Base-by-base conservation (phyloP, 2,329 filamentous ascomycete genomes). In the Fusarium begoniae region DNA sequence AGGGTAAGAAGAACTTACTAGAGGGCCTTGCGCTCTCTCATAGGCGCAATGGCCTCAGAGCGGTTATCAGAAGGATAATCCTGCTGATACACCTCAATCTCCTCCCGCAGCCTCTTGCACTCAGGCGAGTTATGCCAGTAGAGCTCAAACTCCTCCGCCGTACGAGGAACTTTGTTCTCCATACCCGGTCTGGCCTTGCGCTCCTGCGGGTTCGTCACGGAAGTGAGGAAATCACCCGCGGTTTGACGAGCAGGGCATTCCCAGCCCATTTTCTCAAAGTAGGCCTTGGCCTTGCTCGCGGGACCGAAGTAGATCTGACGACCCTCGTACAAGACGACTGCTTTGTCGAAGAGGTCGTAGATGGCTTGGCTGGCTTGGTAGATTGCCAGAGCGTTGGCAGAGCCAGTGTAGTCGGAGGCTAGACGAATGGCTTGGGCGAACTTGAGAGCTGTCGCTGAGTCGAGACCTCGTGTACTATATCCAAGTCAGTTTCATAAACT, bases 241-340 rank as follows among this genome's bases (percentile, higher is more conserved):
- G 91, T 93, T 78, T 93, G 91, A 6, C 92, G 87, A 6, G 86
- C 81, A 0, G 91, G 91, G 74, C 92, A 94, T 40, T 87, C 80
- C 86, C 90, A 95, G 45, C 93, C 93, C 81, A 92, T 89, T 18
- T 87, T 83, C 75, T 90, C 88, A 69, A 95, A 95, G 81, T 90
- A 95, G 1, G 80, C 79, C 75, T 87, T 90, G 1, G 93, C 93
- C 6, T 84, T 80, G 11, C 77, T 79, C 0, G 90, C 88, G 0
- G 89, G 88, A 0, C 93, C 94, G 72, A 92, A 95, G 83, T 90
- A 96, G 70, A 95, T 95, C 78, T 95, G 89, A 0, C 91, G 87
- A 2, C 93, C 94, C 78, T 95, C 91, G 77, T 95, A 94, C 0
- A 95, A 84, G 0, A 96, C 91, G 0, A 90, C 86, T 1, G 89